Evolutionary conservation across 2,329 filamentous ascomycete species (phyloP).

Genomic region (Trichoderma hamatum): DNA sequence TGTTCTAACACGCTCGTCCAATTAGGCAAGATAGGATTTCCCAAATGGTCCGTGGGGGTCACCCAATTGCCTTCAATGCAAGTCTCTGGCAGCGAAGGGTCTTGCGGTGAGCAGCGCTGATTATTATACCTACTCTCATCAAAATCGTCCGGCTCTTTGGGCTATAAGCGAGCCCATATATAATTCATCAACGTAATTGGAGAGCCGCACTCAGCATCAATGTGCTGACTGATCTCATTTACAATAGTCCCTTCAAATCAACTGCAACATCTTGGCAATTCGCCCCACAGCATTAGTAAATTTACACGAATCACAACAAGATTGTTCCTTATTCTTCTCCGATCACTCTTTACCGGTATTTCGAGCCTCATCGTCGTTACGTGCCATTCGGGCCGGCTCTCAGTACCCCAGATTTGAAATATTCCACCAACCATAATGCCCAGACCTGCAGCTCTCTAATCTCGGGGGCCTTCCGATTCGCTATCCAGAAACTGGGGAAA

Average conservation of each 20-base stretch:
- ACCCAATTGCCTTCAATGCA: background rate
- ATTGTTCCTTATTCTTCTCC: background rate
- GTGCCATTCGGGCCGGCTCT: conserved; percentile 25
- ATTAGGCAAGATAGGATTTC: background rate
- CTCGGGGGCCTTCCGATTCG: conserved; percentile 18
- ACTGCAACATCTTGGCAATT: background rate
- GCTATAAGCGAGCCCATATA: background rate
- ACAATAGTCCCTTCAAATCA: background rate
- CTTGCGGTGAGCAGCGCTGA: background rate
- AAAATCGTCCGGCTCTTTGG: background rate
- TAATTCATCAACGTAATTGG: background rate
- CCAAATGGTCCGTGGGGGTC: conserved; percentile 4
- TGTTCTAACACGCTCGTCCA: background rate
- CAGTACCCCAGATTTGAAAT: conserved; percentile 22
- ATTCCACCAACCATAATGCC: conserved; percentile 25
- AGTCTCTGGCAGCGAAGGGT: background rate
- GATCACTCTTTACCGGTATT: background rate
- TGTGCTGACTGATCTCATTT: background rate
- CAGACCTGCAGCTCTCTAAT: background rate
- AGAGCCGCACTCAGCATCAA: background rate
- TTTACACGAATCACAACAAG: conserved; percentile 12
- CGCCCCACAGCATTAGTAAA: background rate
- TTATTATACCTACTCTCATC: background rate
- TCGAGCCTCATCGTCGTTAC: conserved; percentile 4
- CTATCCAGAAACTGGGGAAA: conserved; percentile 8